Percentiles rank a stretch among this genome's conserved stretches.
These are phyloP conservation scores for Melaleuca alternifolia DNA, from an alignment of 345 rosid genomes.

Conservation along the genomic window DNA sequence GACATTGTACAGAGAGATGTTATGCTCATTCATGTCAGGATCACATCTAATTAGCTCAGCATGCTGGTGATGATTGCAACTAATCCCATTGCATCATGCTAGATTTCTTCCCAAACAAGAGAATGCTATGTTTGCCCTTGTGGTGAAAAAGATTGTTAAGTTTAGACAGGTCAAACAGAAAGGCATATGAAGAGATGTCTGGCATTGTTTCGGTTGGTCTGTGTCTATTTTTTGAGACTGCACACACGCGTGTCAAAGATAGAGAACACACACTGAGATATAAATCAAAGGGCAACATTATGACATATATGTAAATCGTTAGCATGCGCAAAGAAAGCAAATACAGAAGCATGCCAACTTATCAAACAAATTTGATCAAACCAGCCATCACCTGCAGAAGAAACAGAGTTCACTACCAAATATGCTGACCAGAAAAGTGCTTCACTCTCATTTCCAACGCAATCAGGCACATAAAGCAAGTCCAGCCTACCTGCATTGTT, in stretches of 20 bases:
- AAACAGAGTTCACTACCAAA: background rate
- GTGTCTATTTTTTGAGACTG: background rate
- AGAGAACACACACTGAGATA: background rate
- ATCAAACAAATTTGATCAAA: background rate
- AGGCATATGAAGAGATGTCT: background rate
- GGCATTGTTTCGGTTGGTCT: background rate
- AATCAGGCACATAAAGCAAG: background rate
- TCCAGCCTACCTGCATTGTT: slow-evolving; percentile 56
- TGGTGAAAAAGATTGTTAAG: background rate
- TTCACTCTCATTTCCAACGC: background rate
- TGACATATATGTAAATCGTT: background rate
- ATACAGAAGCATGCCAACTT: background rate
- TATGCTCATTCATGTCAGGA: background rate
- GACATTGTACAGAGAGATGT: background rate
- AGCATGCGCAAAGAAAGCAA: background rate
- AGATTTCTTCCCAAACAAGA: background rate
- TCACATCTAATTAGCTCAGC: background rate
- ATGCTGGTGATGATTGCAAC: background rate
- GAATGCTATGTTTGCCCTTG: background rate
- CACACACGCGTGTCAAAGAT: background rate
- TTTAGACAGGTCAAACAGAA: background rate
- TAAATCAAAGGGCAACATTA: background rate
- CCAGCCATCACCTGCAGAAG: background rate
- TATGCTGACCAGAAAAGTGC: background rate
- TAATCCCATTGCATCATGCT: background rate